Conservation (phyloP, 495 filamentous ascomycete genomes). For the Podospora didyma region DNA sequence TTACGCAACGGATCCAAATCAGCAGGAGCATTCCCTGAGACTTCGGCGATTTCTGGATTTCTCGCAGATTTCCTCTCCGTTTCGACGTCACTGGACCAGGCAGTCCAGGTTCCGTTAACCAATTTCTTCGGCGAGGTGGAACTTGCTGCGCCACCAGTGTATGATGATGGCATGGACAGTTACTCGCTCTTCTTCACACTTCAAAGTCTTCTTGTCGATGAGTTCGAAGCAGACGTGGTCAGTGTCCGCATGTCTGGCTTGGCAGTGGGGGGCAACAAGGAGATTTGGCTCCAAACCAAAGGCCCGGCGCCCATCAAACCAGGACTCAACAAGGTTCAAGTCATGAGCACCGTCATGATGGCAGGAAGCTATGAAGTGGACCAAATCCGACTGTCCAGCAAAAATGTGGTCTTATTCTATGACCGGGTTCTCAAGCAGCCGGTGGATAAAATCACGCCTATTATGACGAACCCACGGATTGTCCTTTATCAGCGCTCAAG, state of each 20-base stretch:
- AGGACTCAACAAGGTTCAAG: conserved; percentile 49
- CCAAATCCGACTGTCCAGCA: conserved; percentile 60
- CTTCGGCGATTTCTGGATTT: conserved; percentile 54
- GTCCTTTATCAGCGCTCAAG: conserved; percentile 45
- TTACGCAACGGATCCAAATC: conserved; percentile 19
- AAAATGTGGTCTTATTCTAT: conserved; percentile 66
- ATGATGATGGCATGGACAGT: conserved; percentile 70
- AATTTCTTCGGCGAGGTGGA: conserved; percentile 70
- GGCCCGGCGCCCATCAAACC: conserved; percentile 42
- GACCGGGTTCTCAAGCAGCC: conserved; percentile 44
- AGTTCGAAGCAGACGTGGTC: conserved; percentile 61
- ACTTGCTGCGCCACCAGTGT: conserved; percentile 64
- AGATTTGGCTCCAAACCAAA: conserved; percentile 61
- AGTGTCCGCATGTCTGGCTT: conserved; percentile 59
- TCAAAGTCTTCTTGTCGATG: conserved; percentile 66
- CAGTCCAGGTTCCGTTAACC: conserved; percentile 61
- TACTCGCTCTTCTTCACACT: conserved; percentile 70
- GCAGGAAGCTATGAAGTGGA: conserved; percentile 75
- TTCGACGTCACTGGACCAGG: conserved; percentile 59
- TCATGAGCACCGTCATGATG: conserved; percentile 56
- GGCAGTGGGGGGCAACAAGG: conserved; percentile 45
- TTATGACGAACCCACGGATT: conserved; percentile 40
- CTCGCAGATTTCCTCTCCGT: conserved; percentile 61
- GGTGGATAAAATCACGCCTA: conserved; percentile 37
- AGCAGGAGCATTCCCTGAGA: conserved; percentile 43